phyloP scores from a whole-genome alignment of 768 basidiomycete species.

The Leccinellum albellum region DNA sequence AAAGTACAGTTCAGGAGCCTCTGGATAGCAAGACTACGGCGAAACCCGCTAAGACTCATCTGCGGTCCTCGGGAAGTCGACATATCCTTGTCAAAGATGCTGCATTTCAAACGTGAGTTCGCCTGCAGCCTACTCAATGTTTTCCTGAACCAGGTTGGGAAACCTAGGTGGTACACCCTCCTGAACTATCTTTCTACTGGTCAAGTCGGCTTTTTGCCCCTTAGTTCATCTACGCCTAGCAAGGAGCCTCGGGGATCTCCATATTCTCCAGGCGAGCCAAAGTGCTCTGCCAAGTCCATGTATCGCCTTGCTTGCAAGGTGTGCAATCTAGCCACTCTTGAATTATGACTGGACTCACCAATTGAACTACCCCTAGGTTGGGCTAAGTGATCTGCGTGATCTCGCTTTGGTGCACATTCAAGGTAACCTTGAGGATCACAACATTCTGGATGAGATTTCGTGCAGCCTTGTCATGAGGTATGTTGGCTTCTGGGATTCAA shows the following conservation, averaged over 20 bases:
- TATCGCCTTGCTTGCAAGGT: constrained; percentile 42
- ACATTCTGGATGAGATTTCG: constrained; percentile 22
- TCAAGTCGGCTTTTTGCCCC: constrained; percentile 30
- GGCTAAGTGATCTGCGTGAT: constrained; percentile 15
- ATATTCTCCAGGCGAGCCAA: neutral
- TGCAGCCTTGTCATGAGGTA: constrained; percentile 19
- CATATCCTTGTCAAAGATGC: constrained; percentile 24
- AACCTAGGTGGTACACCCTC: constrained; percentile 35
- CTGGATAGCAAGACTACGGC: neutral
- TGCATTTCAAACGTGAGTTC: constrained; percentile 24
- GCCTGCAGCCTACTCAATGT: neutral
- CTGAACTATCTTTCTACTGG: constrained; percentile 39
- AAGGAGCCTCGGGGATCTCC: neutral
- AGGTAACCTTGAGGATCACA: constrained; percentile 19
- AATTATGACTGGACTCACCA: neutral
- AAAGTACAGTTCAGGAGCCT: neutral
- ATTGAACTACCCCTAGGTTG: constrained; percentile 8
- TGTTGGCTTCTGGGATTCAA: neutral
- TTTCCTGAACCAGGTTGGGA: neutral
- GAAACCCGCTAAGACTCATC: neutral
- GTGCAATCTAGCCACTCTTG: neutral
- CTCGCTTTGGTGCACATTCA: constrained; percentile 18
- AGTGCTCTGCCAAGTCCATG: constrained; percentile 44
- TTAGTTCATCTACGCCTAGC: constrained; percentile 19
- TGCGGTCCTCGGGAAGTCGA: constrained; percentile 4